Conservation (phyloP, 2,329 filamentous ascomycete genomes). For the Claviceps capensis region DNA sequence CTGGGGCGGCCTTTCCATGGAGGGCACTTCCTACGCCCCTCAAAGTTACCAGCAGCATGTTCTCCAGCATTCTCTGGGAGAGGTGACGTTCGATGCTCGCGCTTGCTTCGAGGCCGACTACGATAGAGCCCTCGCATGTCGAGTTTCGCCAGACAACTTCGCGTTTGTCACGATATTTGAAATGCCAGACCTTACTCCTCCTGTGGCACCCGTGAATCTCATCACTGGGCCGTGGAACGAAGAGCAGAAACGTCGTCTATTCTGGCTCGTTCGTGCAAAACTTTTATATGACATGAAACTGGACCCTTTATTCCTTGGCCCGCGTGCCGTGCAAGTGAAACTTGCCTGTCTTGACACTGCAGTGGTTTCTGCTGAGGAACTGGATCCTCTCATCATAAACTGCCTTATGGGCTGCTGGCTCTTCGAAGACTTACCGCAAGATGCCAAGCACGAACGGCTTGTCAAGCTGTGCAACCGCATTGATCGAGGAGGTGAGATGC, state of each 20-base stretch:
- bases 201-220: constrained; percentile 22
- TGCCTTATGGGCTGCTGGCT: constrained; percentile 10
- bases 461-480: constrained; percentile 15
- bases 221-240: too few relatives aligned
- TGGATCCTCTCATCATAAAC: constrained; percentile 17
- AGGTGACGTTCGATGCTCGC: too few relatives aligned
- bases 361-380: constrained; percentile 15
- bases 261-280: constrained; percentile 31
- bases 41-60: too few relatives aligned
- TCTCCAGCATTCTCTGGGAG: constrained; percentile 9
- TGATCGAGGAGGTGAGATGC: constrained; percentile 16
- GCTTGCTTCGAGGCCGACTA: constrained; percentile 25
- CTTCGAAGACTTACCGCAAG: too few relatives aligned
- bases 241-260: constrained; percentile 20
- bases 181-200: constrained; percentile 23
- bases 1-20: too few relatives aligned
- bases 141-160: too few relatives aligned
- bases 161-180: too few relatives aligned
- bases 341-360: constrained; percentile 23
- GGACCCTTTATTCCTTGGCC: too few relatives aligned
- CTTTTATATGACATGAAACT: constrained; percentile 14
- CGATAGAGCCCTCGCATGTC: constrained; percentile 6
- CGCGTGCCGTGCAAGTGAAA: constrained; percentile 26
- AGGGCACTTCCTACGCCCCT: too few relatives aligned
- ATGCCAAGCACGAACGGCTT: constrained; percentile 11